Evolutionary conservation across 192 early-diverging fungal genomes (phyloP), one percentile per base, ranked within the genome.

Genomic region (Spizellomyces punctatus): DNA sequence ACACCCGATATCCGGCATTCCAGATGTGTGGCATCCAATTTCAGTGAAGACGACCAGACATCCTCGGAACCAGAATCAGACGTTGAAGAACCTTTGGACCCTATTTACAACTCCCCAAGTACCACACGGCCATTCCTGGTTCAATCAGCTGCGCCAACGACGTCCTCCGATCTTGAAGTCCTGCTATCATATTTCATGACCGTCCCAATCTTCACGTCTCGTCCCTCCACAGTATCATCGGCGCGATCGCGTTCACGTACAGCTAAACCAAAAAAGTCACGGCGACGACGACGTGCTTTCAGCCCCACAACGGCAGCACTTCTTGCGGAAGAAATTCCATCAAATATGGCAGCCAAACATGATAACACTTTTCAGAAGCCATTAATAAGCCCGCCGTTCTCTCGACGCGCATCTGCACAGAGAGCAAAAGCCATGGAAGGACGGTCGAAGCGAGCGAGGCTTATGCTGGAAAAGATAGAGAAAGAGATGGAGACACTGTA

Each of bases 381-480:
- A 14, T 45, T 47, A 10, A 12, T 75, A 16, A 67, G 64, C 44
- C 73, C 73, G 36, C 73, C 73, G n/a, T 75, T 60, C 5, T 67
- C 72, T 5, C 63, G 72, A 4, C 21, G 47, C 6, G 54, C 64
- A 4, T 59, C 55, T 14, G 52, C 12, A 21, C 36, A 58, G 55
- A n/a, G 17, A 21, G 57, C 55, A 6, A 41, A 54, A 47, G 44
- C 10, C 4, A n/a, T 67, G 54, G 58, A 45, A 27, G 73, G 66
- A 45, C 52, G 49, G 46, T 8, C 56, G 6, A 60, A 45, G 43
- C 56, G 73, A 45, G 73, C 46, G 43, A 43, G 66, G 14, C 60
- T 10, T 6, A 62, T 69, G 58, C 43, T 75, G n/a, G 73, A 58
- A 41, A 67, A 69, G 58, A 4, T 75, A 27, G 73, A 75, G 48